Evolutionary conservation across 306 rosid genomes (phyloP), one percentile per base, ranked within the genome.

Genomic region (Ochetophila trinervis): DNA sequence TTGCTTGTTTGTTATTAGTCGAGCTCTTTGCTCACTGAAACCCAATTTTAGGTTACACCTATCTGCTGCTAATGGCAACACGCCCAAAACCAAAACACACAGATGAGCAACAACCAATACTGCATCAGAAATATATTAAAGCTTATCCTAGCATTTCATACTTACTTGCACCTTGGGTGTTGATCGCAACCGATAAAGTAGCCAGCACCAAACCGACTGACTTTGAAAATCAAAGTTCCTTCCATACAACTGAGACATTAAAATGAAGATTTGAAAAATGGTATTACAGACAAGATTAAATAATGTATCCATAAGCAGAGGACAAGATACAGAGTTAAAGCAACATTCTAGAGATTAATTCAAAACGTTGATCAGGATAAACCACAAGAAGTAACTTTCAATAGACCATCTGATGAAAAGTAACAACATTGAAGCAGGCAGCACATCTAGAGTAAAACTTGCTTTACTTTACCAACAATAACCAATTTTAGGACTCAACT

Each of bases 91-190:
- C 45, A 8, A 40, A 40, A 40, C 11, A 6, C 45, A 8, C 10
- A 40, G 45, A 40, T 3, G 45, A 40, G 45, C 8, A 23, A 45
- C 27, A 35, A 19, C 45, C 49, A 47, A 47, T 20, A 12, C 45
- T 42, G 30, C 34, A 62, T 19, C 48, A 16, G 5, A 48, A 27
- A 37, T 50, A 27, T 19, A 44, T 18, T 30, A 21, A 60, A 30
- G 10, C 42, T 22, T 22, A 54, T 37, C 27, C 48, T 47, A 47
- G 57, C 12, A 24, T 64, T 47, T 45, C 57, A 62, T 54, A 84
- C 99, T 93, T 76, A 93, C 99, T 94, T 94, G 97, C 99, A 94
- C 53, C n/a, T 78, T 7, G 99, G 99, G 81, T 94, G 97, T 73
- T 86, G 85, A 78, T 90, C 90, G 77, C 99, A 94, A 5, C 96